Evolutionary conservation across 208 protist species (phyloP).

Genomic region (Novymonas esmeraldas): DNA sequence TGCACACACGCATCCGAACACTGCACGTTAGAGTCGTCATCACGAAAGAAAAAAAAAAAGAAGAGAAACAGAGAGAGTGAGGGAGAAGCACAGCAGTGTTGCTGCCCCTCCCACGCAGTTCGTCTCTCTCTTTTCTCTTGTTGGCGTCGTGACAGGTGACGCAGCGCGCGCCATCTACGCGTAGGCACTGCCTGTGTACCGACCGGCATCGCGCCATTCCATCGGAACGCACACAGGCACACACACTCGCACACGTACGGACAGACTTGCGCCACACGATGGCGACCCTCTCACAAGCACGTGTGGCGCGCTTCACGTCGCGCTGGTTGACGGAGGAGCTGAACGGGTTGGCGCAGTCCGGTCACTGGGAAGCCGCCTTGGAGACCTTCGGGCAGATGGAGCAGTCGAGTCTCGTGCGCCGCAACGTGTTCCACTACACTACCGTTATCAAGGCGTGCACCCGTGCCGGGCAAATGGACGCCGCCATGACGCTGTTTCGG

Average conservation of each 20-base stretch:
- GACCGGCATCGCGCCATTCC: no score
- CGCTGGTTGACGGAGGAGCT: constrained; percentile 91
- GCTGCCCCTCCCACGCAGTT: no score
- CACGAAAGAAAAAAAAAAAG: no score
- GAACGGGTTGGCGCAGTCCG: constrained; percentile 57
- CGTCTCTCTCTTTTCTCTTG: no score
- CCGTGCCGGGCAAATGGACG: constrained; percentile 68
- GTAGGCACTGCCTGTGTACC: no score
- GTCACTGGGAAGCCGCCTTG: constrained; percentile 85
- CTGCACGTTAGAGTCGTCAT: no score
- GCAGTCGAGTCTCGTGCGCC: constrained; percentile 70
- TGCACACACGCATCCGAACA: no score
- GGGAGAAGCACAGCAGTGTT: no score
- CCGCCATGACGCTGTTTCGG: constrained; percentile 61
- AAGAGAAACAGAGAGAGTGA: no score
- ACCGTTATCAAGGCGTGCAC: constrained; percentile 84
- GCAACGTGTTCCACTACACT: constrained; percentile 92
- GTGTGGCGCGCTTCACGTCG: constrained; percentile 69
- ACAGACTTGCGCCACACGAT: constrained; percentile 26
- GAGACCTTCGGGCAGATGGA: constrained; percentile 65
- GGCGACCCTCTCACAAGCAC: constrained; percentile 64
- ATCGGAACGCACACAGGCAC: no score
- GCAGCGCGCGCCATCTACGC: no score
- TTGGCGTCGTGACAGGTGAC: no score
- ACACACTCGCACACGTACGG: not conserved